Evolutionary conservation across 108 stramenopile species (phyloP).

Genomic region (Pelagomonas calceolata): DNA sequence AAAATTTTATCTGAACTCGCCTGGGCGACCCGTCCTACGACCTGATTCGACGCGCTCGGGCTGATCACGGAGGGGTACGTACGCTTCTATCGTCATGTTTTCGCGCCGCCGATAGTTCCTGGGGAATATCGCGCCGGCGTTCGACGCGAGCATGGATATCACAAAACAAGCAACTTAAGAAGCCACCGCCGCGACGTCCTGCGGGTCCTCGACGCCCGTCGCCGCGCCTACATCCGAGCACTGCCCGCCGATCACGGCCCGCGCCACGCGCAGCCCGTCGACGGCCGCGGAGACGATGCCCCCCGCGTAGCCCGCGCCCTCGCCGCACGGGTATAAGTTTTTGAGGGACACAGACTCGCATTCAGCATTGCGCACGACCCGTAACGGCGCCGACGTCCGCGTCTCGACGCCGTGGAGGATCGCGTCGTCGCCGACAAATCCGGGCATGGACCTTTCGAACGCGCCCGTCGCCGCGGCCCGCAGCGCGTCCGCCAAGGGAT

Average conservation of each 20-base stretch:
- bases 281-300: slow-evolving; percentile 90
- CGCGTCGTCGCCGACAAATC: slow-evolving; percentile 59
- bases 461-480: slow-evolving; percentile 53
- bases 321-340: slow-evolving; percentile 72
- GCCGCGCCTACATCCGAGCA: too few species aligned
- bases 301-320: slow-evolving; percentile 93
- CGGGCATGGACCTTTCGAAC: slow-evolving; percentile 69
- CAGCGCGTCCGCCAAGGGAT: slow-evolving; percentile 57
- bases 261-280: slow-evolving; percentile 74
- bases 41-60: too few species aligned
- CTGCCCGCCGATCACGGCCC: slow-evolving; percentile 19
- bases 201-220: too few species aligned
- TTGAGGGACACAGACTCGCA: slow-evolving; percentile 53
- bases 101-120: too few species aligned
- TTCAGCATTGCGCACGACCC: slow-evolving; percentile 53
- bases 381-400: slow-evolving; percentile 74
- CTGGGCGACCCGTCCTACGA: too few species aligned
- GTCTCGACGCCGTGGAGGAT: slow-evolving; percentile 88
- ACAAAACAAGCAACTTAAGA: too few species aligned
- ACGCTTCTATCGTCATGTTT: too few species aligned
- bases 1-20: too few species aligned
- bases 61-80: too few species aligned
- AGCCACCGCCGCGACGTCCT: too few species aligned
- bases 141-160: too few species aligned
- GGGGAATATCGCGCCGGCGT: too few species aligned